Percentiles rank a stretch among this genome's conserved stretches.
Conservation (phyloP, 208 protist genomes). For the Acanthamoeba castellanii region DNA sequence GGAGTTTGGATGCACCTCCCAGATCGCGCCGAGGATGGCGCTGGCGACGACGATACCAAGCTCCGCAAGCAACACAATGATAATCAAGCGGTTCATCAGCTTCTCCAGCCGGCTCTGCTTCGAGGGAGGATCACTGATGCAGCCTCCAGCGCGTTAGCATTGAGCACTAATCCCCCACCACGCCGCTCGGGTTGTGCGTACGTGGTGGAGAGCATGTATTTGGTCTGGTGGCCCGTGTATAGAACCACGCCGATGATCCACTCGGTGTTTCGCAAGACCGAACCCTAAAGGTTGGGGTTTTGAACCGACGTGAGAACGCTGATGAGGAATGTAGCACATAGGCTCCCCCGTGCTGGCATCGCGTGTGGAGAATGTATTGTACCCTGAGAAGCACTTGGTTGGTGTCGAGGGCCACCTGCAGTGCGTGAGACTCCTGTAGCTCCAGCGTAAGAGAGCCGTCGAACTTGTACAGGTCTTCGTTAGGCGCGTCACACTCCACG, state of each 20-base stretch:
- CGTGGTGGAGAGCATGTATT: constrained; percentile 74
- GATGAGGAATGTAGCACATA: too few species aligned
- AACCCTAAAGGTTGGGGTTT: constrained; percentile 39
- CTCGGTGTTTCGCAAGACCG: constrained; percentile 92
- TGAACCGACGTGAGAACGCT: too few species aligned
- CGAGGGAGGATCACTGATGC: constrained; percentile 76
- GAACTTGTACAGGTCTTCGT: constrained; percentile 71
- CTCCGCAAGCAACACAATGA: constrained; percentile 83
- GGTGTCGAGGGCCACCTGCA: constrained; percentile 52
- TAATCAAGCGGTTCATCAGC: constrained; percentile 82
- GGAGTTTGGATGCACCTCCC: background rate
- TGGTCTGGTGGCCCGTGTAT: constrained; percentile 93
- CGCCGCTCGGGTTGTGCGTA: background rate
- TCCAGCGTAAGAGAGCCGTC: constrained; percentile 52
- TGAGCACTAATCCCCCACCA: background rate
- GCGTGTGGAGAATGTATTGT: background rate
- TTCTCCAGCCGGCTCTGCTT: constrained; percentile 84
- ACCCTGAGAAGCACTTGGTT: constrained; percentile 57
- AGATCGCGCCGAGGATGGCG: constrained; percentile 77
- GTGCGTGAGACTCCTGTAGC: background rate
- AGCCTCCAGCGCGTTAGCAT: constrained; percentile 83
- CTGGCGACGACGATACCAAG: constrained; percentile 76
- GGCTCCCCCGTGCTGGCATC: background rate
- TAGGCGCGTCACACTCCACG: constrained; percentile 53
- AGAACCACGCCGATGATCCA: constrained; percentile 92